Evolutionary conservation across 2,329 filamentous ascomycete species (phyloP).

Genomic region (Fusarium sulawesiense): DNA sequence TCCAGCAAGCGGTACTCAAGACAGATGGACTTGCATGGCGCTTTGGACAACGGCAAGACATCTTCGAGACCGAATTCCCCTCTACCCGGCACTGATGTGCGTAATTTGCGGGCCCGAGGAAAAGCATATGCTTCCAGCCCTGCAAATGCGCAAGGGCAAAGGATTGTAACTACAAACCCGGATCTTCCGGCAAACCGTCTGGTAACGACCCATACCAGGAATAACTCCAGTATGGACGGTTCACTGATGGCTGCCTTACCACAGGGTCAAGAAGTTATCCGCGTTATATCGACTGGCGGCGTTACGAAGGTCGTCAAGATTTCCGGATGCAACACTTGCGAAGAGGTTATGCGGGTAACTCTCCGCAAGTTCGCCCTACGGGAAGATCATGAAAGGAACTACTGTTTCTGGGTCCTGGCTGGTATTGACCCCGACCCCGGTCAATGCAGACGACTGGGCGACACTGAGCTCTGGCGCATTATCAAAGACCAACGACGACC

Average conservation of each 20-base stretch:
- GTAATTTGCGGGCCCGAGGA: slow-evolving; percentile 63
- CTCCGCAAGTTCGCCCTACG: slow-evolving; percentile 88
- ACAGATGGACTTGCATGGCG: slow-evolving; percentile 63
- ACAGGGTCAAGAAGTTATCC: slow-evolving; percentile 86
- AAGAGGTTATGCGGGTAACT: slow-evolving; percentile 92
- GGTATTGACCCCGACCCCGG: slow-evolving; percentile 85
- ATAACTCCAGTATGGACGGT: slow-evolving; percentile 85
- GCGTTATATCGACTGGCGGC: slow-evolving; percentile 91
- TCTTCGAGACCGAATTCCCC: slow-evolving; percentile 79
- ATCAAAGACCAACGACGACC: slow-evolving; percentile 87
- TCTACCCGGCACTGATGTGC: slow-evolving; percentile 62
- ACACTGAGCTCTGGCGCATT: slow-evolving; percentile 89
- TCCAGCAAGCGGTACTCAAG: slow-evolving; percentile 73
- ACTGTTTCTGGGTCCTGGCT: slow-evolving; percentile 94
- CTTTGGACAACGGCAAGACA: slow-evolving; percentile 62
- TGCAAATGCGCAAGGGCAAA: slow-evolving; percentile 35
- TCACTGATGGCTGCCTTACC: slow-evolving; percentile 88
- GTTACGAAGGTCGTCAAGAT: slow-evolving; percentile 95
- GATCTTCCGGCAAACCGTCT: slow-evolving; percentile 73
- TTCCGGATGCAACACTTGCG: slow-evolving; percentile 87
- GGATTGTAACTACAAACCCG: slow-evolving; percentile 59
- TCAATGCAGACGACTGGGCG: slow-evolving; percentile 83
- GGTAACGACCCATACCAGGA: slow-evolving; percentile 77
- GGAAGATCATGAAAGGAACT: slow-evolving; percentile 92
- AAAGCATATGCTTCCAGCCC: slow-evolving; percentile 53